phyloP scores from a whole-genome alignment of 1,284 basidiomycete species.

The Cryptococcus neoformans region DNA sequence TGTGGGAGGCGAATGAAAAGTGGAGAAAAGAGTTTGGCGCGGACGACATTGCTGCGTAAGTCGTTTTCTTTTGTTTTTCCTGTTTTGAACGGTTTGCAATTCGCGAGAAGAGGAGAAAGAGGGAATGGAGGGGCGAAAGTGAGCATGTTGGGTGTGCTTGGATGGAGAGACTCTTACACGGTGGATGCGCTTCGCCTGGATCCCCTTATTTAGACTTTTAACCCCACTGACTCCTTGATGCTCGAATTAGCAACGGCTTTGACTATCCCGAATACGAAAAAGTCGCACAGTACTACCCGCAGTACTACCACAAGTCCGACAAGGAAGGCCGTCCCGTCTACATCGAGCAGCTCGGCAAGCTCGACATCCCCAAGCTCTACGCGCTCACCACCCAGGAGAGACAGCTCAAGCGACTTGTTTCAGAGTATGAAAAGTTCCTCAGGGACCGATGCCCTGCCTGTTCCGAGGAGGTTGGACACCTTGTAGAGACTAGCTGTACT shows the following conservation, averaged over 20 bases:
- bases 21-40: conserved; percentile 90
- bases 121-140: too few relatives aligned
- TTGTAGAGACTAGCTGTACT: conserved; percentile 97
- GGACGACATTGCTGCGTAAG: conserved; percentile 79
- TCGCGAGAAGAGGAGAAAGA: neutral
- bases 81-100: neutral
- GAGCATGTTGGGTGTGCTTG: too few relatives aligned
- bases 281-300: conserved; percentile 92
- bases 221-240: neutral
- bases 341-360: conserved; percentile 86
- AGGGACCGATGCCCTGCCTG: conserved; percentile 78
- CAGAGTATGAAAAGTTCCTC: conserved; percentile 92
- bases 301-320: conserved; percentile 96
- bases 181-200: too few relatives aligned
- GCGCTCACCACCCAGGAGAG: conserved; percentile 79
- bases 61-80: conserved; percentile 9
- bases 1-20: conserved; percentile 78
- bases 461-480: conserved; percentile 62
- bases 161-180: too few relatives aligned
- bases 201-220: neutral
- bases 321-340: conserved; percentile 95
- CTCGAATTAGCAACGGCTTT: conserved; percentile 62
- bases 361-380: conserved; percentile 83
- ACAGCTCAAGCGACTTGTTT: conserved; percentile 82
- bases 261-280: conserved; percentile 72